These are phyloP conservation scores for Cercospora zeina DNA, from an alignment of 2,329 filamentous ascomycete genomes.

Conservation along the genomic window DNA sequence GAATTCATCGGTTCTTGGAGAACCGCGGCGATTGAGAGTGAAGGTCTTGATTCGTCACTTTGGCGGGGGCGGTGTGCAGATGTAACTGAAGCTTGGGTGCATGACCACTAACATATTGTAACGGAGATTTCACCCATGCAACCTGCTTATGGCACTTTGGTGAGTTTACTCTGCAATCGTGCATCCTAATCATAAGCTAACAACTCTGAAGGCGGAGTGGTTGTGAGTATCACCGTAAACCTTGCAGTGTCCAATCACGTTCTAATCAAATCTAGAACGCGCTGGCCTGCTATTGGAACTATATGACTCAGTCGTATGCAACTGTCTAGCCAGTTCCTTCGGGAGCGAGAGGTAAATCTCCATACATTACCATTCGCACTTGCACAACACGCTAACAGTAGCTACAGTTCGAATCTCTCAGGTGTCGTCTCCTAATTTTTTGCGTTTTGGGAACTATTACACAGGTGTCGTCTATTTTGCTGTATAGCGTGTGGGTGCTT, in stretches of 20 bases:
- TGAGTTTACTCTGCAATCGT: background rate
- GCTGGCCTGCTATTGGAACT: slow-evolving; percentile 24
- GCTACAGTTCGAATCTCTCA: slow-evolving; percentile 27
- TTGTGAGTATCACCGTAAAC: background rate
- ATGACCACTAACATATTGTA: background rate
- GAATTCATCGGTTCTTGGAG: no score
- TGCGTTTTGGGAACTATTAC: no score
- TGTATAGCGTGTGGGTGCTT: background rate
- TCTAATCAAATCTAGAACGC: slow-evolving; percentile 16
- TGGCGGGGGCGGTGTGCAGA: background rate
- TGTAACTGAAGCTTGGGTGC: background rate
- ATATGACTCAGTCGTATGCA: background rate
- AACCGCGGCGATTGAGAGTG: background rate
- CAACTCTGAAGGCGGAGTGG: slow-evolving; percentile 18
- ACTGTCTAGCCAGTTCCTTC: slow-evolving; percentile 21
- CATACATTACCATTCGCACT: no score
- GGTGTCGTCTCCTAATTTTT: slow-evolving; percentile 19
- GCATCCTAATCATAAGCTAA: background rate
- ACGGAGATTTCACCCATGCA: background rate
- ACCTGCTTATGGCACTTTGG: slow-evolving; percentile 1
- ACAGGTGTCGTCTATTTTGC: background rate
- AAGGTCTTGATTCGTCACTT: background rate
- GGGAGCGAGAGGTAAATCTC: no score
- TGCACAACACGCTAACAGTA: no score
- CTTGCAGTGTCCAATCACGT: background rate